Percentiles rank a stretch among this genome's conserved stretches.
Evolutionary conservation across 306 rosid genomes (phyloP).

Genomic region (Vigna hirtella): DNA sequence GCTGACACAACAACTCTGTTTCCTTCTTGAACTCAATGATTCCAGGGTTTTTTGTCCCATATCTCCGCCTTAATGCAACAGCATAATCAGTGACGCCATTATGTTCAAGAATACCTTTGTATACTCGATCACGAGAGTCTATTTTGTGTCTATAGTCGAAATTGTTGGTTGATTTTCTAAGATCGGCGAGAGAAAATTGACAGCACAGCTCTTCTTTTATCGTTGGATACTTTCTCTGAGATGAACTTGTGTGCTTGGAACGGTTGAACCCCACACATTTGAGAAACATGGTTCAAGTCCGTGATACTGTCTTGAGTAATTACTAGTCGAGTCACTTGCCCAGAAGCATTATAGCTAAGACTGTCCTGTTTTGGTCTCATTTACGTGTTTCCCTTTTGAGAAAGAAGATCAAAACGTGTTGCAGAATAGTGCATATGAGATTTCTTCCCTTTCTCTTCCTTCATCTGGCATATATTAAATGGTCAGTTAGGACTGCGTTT

Average conservation of each 20-base stretch:
- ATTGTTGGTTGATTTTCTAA: background rate
- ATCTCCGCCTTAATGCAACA: background rate
- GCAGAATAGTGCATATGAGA: no score
- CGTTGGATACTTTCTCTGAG: background rate
- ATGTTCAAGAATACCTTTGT: background rate
- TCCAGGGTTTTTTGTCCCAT: no score
- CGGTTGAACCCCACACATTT: background rate
- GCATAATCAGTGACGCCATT: background rate
- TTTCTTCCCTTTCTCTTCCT: no score
- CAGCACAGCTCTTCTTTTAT: constrained; percentile 14
- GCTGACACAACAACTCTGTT: constrained; percentile 33
- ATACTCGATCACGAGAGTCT: background rate
- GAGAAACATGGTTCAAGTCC: background rate
- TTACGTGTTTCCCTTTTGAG: no score
- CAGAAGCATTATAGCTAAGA: no score
- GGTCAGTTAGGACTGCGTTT: no score
- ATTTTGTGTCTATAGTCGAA: no score
- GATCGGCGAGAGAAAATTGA: background rate
- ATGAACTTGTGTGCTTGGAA: background rate
- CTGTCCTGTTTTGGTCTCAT: no score
- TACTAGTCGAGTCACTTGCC: background rate
- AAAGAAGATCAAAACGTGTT: no score
- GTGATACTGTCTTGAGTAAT: background rate
- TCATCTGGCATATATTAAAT: no score
- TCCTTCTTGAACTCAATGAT: background rate